Conservation (phyloP, 345 rosid species). For the Sonneratia caseolaris region DNA sequence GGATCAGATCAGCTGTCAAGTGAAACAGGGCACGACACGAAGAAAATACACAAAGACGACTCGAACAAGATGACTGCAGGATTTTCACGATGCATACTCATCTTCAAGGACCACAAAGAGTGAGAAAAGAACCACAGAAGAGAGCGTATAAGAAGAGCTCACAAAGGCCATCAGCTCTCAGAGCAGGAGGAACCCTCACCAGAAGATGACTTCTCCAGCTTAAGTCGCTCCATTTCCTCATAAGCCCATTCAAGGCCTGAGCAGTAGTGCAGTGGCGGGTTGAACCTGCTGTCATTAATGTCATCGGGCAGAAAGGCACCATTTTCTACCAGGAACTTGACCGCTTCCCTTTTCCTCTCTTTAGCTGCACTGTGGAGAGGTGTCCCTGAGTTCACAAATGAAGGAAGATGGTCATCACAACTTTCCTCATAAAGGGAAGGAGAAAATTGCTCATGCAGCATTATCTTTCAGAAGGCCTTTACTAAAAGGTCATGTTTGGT, state of each 20-base stretch:
- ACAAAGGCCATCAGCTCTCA: conserved; percentile 2
- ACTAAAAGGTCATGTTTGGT: no score
- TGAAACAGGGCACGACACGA: no score
- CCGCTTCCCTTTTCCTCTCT: conserved; percentile 76
- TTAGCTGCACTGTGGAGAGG: conserved; percentile 90
- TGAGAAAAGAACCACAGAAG: neutral
- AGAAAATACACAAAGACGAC: neutral
- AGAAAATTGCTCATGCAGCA: neutral
- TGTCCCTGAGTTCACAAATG: conserved; percentile 45
- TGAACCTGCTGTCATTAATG: conserved; percentile 75
- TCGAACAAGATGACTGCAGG: neutral
- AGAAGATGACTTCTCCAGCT: conserved; percentile 8
- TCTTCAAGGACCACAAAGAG: neutral
- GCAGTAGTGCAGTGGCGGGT: conserved; percentile 94
- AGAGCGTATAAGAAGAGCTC: neutral
- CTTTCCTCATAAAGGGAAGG: neutral
- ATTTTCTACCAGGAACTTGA: conserved; percentile 72
- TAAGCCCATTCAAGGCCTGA: conserved; percentile 97
- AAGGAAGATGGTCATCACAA: neutral
- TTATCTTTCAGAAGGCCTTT: neutral
- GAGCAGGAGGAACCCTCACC: conserved; percentile 12
- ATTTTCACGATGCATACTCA: neutral
- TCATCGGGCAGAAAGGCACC: conserved; percentile 88
- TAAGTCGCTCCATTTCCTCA: conserved; percentile 64
- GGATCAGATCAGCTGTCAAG: no score